Base-by-base conservation (phyloP, 106 monocot species). In the Amphibolis antarctica region DNA sequence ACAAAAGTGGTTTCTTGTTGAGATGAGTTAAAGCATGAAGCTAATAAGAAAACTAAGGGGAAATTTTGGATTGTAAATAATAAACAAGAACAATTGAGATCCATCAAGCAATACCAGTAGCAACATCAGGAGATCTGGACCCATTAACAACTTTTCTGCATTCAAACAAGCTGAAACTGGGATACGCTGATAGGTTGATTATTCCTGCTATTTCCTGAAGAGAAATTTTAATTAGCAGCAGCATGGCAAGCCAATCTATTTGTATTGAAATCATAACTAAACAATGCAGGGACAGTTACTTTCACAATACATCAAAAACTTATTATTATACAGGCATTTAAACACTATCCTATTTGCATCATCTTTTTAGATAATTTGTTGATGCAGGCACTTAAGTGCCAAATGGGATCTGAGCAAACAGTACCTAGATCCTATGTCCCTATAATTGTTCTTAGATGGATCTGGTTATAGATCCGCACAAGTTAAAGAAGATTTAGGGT, bases 121-220 rank as follows among this genome's bases (percentile, higher is more conserved):
- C 77, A 78, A 69, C 56, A 55, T 98, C 98, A 65, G 82, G 56
- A 72, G 87, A 80, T 73, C 88, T 98, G 43, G 91, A 85, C 48
- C 84, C 82, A 77, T 59, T 87, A n/a, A 88, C 85, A 75, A 87
- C 78, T 65, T 98, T 98, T 43, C 98, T 72, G 64, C 84, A 98
- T 70, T 98, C 98, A 85, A 98, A 98, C 63, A 98, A 77, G 81
- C 87, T 88, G 73, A 98, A 98, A 79, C 91, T 88, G 12, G 98
- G 83, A 63, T 91, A 91, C 12, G 79, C 83, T 59, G 85, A 82
- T 54, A 98, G 87, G 68, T 91, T 98, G 67, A 98, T 98, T 47
- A 98, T 84, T 45, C 79, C 82, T 52, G 98, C 98, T 73, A 98
- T 82, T 76, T 98, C 98, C 98, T 98, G 75, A 30, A 76, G 25